phyloP scores from a whole-genome alignment of 305 asterid genomes.

The Euphrasia arctica region DNA sequence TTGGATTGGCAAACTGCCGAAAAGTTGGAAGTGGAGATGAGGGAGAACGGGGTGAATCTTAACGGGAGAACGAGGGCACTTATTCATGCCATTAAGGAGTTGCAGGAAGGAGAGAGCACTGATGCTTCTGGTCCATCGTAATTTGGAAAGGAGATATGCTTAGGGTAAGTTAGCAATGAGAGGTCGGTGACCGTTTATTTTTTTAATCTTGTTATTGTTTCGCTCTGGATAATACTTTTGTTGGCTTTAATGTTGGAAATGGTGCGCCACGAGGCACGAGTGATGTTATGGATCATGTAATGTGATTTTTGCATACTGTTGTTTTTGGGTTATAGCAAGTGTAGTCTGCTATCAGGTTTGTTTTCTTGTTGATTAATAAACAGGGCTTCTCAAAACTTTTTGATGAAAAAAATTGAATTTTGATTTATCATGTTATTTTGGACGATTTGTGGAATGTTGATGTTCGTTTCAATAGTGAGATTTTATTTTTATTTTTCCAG shows the following conservation, averaged over 20 bases:
- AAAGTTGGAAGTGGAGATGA: constrained; percentile 65
- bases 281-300: constrained; percentile 5
- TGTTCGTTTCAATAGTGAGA: no score
- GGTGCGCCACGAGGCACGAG: constrained; percentile 2
- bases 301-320: constrained; percentile 2
- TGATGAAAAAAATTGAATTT: no score
- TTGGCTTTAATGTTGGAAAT: constrained; percentile 15
- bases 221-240: constrained; percentile 11
- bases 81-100: constrained; percentile 70
- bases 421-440: no score
- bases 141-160: constrained; percentile 11
- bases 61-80: constrained; percentile 72
- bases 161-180: constrained; percentile 21
- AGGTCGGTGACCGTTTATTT: constrained; percentile 5
- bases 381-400: constrained; percentile 5
- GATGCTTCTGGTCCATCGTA: constrained; percentile 31
- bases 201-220: constrained; percentile 4
- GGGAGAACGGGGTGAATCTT: constrained; percentile 50
- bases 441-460: no score
- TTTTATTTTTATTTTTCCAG: no score
- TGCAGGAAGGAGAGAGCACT: constrained; percentile 41
- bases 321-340: constrained; percentile 20
- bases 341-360: constrained; percentile 17
- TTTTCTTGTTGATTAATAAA: constrained; percentile 28
- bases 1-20: constrained; percentile 83